Conservation (phyloP, 352 stramenopile genomes). For the Globisporangium heterothallicum region DNA sequence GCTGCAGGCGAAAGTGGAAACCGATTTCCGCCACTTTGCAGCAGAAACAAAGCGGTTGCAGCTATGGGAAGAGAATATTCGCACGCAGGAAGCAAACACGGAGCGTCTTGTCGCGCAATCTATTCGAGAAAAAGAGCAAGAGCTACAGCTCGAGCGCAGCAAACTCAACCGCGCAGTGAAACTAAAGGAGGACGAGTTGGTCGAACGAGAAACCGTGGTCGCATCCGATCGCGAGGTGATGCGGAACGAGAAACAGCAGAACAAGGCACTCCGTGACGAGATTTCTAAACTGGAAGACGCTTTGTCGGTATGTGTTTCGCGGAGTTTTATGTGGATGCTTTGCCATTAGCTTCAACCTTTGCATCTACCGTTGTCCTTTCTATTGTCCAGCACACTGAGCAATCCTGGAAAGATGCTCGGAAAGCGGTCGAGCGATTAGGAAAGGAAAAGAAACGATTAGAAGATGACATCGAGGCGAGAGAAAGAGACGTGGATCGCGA, state of each 20-base stretch:
- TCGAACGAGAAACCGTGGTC: conserved; percentile 20
- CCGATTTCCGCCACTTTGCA: conserved; percentile 38
- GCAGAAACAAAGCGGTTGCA: conserved; percentile 43
- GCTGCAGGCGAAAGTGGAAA: conserved; percentile 38
- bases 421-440: conserved; percentile 8
- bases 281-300: conserved; percentile 14
- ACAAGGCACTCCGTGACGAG: conserved; percentile 7
- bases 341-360: too few species aligned
- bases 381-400: conserved; percentile 2
- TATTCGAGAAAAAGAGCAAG: conserved; percentile 43
- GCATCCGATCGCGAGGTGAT: conserved; percentile 1
- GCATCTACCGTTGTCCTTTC: neutral
- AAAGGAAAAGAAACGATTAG: conserved; percentile 19
- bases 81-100: conserved; percentile 39
- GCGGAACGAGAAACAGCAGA: conserved; percentile 5
- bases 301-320: conserved; percentile 4
- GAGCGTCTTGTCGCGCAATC: conserved; percentile 32
- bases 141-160: conserved; percentile 37
- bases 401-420: conserved; percentile 1
- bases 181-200: conserved; percentile 27
- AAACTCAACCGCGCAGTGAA: conserved; percentile 22
- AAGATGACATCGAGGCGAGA: conserved; percentile 11
- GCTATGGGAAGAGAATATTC: conserved; percentile 38
- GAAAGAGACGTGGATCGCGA: conserved; percentile 3
- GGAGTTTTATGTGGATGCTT: neutral